A percentile compares a stretch with the other conserved stretches of the same genome.
These are phyloP conservation scores for Neofusicoccum ribis DNA, from an alignment of 2,329 filamentous ascomycete species.

Conservation along the genomic window DNA sequence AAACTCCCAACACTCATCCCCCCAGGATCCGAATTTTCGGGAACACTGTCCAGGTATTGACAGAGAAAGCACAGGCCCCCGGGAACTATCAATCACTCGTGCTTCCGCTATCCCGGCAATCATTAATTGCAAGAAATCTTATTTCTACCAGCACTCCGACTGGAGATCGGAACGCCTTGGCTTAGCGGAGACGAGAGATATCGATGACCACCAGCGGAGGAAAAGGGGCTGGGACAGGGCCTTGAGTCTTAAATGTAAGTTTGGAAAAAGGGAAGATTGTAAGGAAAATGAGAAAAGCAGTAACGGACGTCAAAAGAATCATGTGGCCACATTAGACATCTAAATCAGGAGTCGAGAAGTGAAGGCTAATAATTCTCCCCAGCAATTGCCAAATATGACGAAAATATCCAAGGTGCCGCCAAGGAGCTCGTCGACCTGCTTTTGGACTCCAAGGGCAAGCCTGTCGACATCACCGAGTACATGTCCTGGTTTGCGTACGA, in stretches of 20 bases:
- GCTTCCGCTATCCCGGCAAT: constrained; percentile 32
- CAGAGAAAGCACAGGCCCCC: constrained; percentile 20
- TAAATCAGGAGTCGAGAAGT: no score
- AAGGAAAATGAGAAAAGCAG: no score
- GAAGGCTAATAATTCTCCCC: background rate
- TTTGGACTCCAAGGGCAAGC: background rate
- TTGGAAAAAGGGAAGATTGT: no score
- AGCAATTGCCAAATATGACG: background rate
- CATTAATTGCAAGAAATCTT: constrained; percentile 32
- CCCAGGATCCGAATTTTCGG: no score
- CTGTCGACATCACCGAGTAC: background rate
- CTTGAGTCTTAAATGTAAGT: constrained; percentile 26
- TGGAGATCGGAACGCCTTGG: background rate
- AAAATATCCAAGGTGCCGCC: background rate
- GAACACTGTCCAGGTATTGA: no score
- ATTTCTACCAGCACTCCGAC: constrained; percentile 29
- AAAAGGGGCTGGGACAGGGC: constrained; percentile 35
- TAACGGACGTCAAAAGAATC: no score
- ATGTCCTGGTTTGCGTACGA: constrained; percentile 49
- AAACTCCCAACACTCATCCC: background rate
- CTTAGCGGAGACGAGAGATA: background rate
- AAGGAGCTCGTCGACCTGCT: background rate
- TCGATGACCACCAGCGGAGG: constrained; percentile 25
- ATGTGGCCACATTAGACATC: no score
- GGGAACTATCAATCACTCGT: constrained; percentile 33